Percentiles rank a stretch among this genome's conserved stretches.
These are phyloP conservation scores for Colletotrichum sidae DNA, from an alignment of 2,329 filamentous ascomycete genomes.

Conservation along the genomic window DNA sequence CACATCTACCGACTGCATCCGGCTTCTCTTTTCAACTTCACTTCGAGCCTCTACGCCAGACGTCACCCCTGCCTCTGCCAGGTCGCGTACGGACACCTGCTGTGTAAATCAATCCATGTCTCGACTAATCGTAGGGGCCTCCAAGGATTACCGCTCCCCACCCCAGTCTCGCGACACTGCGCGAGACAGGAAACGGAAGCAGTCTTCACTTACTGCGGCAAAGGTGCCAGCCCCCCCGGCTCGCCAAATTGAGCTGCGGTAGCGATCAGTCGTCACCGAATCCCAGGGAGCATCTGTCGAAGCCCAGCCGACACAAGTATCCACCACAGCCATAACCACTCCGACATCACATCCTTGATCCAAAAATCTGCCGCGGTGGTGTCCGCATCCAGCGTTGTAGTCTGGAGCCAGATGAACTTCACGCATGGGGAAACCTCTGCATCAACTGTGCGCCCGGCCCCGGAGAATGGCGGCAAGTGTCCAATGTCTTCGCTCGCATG, in stretches of 20 bases:
- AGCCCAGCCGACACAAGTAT: conserved; percentile 3
- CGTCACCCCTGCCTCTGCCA: no score
- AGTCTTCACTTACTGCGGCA: conserved; percentile 29
- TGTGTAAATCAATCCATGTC: not conserved
- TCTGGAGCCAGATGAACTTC: conserved; percentile 1
- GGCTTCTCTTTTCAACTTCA: not conserved
- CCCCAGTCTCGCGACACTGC: conserved; percentile 27
- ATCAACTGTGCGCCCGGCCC: not conserved
- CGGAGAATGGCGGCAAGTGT: no score
- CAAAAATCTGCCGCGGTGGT: not conserved
- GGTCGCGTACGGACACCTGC: no score
- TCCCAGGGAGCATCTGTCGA: conserved; percentile 14
- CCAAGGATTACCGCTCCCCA: conserved; percentile 19
- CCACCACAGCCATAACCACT: conserved; percentile 25
- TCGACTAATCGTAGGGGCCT: conserved; percentile 15
- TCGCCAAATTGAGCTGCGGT: conserved; percentile 34
- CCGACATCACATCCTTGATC: conserved; percentile 34
- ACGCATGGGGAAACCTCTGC: not conserved
- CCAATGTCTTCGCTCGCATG: no score
- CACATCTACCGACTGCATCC: not conserved
- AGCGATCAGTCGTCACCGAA: conserved; percentile 27
- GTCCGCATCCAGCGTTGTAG: not conserved
- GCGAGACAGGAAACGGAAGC: conserved; percentile 26
- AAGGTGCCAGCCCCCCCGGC: conserved; percentile 21
- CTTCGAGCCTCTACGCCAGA: not conserved